Evolutionary conservation across 768 basidiomycete genomes (phyloP).

Genomic region (Russula earlei): DNA sequence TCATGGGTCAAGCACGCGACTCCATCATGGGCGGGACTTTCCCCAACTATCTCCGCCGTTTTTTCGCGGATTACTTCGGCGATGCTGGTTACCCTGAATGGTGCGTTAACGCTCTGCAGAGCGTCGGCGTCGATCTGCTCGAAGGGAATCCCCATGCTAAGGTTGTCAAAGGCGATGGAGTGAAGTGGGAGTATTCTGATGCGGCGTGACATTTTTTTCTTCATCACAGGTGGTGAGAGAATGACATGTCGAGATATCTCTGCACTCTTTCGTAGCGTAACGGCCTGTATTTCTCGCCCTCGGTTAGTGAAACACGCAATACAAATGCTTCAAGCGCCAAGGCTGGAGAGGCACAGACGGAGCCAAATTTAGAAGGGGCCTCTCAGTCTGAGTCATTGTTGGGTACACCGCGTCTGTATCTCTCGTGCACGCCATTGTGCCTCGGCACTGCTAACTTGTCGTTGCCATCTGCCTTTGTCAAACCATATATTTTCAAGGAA

Average conservation of each 20-base stretch:
- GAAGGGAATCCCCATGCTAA: slow-evolving; percentile 40
- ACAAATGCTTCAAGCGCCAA: too few species aligned
- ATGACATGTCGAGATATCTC: too few species aligned
- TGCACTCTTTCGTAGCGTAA: too few species aligned
- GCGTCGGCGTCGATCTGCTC: slow-evolving; percentile 77
- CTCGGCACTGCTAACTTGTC: neutral
- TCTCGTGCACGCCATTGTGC: neutral
- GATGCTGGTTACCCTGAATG: slow-evolving; percentile 75
- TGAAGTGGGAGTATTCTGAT: slow-evolving; percentile 75
- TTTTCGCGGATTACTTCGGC: slow-evolving; percentile 74
- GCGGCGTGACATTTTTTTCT: slow-evolving; percentile 22
- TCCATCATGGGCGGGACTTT: slow-evolving; percentile 73
- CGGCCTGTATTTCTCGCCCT: too few species aligned
- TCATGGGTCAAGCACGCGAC: slow-evolving; percentile 79
- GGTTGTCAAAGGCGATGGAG: slow-evolving; percentile 51
- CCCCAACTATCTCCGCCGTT: slow-evolving; percentile 64
- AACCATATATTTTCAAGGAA: slow-evolving; percentile 2
- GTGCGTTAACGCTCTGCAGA: slow-evolving; percentile 77
- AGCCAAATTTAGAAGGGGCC: too few species aligned
- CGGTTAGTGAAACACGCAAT: too few species aligned
- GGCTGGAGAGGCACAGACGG: too few species aligned
- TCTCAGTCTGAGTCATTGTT: neutral
- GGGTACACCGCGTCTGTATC: neutral
- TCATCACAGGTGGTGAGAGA: too few species aligned
- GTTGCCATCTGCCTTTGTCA: neutral